phyloP scores from a whole-genome alignment of 2,329 filamentous ascomycete genomes.

The Aureobasidium sp. region DNA sequence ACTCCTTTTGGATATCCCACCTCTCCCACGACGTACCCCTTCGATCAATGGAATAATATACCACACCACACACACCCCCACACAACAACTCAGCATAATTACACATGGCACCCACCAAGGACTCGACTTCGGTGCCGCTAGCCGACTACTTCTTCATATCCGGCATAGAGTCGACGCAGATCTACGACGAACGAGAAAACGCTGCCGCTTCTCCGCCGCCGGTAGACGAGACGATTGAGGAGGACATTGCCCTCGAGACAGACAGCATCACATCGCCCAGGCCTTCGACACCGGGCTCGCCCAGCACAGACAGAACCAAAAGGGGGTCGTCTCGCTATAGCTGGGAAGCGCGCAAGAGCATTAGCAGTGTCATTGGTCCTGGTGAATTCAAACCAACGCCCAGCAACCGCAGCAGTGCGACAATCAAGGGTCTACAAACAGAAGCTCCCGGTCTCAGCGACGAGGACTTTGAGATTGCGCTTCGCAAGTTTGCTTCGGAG shows the following conservation, averaged over 20 bases:
- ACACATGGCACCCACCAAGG: constrained; percentile 13
- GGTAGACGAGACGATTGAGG: constrained; percentile 46
- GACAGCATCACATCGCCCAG: constrained; percentile 35
- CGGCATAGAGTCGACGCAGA: constrained; percentile 43
- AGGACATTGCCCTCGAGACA: constrained; percentile 47
- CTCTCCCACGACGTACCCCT: background rate
- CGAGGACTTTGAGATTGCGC: constrained; percentile 86
- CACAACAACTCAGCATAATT: background rate
- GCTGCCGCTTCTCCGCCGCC: constrained; percentile 18
- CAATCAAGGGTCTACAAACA: constrained; percentile 42
- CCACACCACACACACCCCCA: background rate
- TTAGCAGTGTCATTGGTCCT: constrained; percentile 38
- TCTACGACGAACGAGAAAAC: constrained; percentile 38
- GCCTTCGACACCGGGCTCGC: constrained; percentile 36
- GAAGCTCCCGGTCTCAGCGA: constrained; percentile 47
- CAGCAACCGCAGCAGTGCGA: constrained; percentile 57
- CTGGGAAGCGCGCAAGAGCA: constrained; percentile 42
- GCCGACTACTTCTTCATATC: constrained; percentile 60
- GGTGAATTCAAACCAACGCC: constrained; percentile 39
- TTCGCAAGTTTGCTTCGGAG: constrained; percentile 92
- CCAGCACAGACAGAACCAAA: constrained; percentile 29
- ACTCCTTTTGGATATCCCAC: background rate
- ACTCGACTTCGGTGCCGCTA: constrained; percentile 40
- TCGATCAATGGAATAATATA: constrained; percentile 8
- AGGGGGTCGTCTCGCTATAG: constrained; percentile 34